Evolutionary conservation across 768 basidiomycete species (phyloP), one percentile per base, ranked within the genome.

Genomic region (Coprinellus micaceus): DNA sequence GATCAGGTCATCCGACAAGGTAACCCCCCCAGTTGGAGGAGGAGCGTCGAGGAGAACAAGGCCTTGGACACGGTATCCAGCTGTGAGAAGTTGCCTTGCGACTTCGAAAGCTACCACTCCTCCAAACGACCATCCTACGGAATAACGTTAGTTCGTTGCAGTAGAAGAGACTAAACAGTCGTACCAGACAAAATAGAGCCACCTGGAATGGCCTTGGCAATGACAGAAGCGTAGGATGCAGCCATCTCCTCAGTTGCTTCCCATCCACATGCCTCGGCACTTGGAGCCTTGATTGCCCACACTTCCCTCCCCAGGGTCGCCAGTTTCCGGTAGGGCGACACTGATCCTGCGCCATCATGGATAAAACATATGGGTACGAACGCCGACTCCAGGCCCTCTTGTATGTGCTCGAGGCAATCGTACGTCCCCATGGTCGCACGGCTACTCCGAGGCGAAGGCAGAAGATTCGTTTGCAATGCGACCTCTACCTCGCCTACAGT

Each of bases 121-220:
- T 12, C 88, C 88, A 59, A 91, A 87, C 2, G 88, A 91, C 88
- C 88, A 91, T 0, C 88, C 88, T 89, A 40, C 3, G 21, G 58
- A 28, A 39, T 46, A 53, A 19, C 22, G 36, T 54, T n/a, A 56
- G 36, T 4, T 30, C 26, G 3, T 25, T 15, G 25, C 10, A 26
- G 36, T 30, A 28, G 21, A 40, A 43, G 39, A 24, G 41, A 15
- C 48, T n/a, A 41, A 33, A 24, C 6, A 6, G 33, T 61, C 75
- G 52, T 58, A 85, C 88, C 88, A 66, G 87, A 86, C 2, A 89
- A 63, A 0, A 86, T 66, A 13, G 86, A 60, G 3, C 74, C 71
- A 3, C 72, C 77, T 5, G 65, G 52, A 3, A 68, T 66, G 13
- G 71, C 66, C 12, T 63, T 64, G 43, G 67, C 59, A 11, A 84